A percentile compares a stretch with the other conserved stretches of the same genome.
Conservation (phyloP, 2,329 filamentous ascomycete species). For the Cordyceps militaris region DNA sequence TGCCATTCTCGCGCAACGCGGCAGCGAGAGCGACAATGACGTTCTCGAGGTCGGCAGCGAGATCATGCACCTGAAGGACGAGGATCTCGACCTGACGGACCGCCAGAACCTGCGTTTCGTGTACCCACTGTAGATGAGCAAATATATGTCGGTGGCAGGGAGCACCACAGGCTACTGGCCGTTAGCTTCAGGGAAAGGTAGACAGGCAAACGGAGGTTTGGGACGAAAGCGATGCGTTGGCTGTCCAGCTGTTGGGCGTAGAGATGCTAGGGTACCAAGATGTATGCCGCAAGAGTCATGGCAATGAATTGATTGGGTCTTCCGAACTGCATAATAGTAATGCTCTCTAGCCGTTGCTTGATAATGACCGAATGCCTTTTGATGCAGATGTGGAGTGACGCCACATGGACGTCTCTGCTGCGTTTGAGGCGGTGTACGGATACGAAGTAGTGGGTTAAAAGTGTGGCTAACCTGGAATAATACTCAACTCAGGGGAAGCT, state of each 20-base stretch:
- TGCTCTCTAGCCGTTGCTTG: neutral
- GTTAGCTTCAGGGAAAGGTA: no score
- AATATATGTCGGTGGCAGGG: no score
- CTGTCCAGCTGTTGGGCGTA: neutral
- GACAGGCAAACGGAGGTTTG: no score
- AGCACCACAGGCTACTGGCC: no score
- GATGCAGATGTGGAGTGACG: neutral
- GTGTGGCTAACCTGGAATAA: neutral
- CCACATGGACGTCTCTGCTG: neutral
- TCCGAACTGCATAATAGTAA: neutral
- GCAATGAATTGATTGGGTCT: neutral
- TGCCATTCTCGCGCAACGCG: neutral
- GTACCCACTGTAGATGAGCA: conserved; percentile 24
- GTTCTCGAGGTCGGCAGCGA: conserved; percentile 15
- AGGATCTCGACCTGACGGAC: conserved; percentile 18
- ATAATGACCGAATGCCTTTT: neutral
- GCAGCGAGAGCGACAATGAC: conserved; percentile 14
- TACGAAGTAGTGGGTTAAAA: neutral
- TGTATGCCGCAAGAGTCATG: neutral
- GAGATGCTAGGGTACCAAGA: neutral
- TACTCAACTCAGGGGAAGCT: neutral
- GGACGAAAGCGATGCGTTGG: neutral
- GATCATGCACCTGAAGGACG: conserved; percentile 15
- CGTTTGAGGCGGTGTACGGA: neutral
- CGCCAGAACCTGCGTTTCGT: conserved; percentile 18